Evolutionary conservation across 345 rosid genomes (phyloP), one percentile per base, ranked within the genome.

Genomic region (Laguncularia racemosa): DNA sequence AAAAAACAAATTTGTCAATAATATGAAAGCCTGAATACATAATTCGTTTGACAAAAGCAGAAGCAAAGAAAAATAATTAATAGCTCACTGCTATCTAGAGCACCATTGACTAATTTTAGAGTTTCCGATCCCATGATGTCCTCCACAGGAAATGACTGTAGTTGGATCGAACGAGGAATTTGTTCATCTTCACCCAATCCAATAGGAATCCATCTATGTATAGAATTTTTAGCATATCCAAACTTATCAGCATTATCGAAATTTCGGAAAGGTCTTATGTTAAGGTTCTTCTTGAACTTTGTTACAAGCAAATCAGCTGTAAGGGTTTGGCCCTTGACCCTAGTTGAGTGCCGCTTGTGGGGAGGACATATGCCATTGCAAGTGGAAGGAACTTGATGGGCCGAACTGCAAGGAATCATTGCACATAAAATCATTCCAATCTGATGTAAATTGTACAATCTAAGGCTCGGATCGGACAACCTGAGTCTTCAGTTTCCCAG

Each of bases 351-450:
- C 38, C 70, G 63, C 64, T 60, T 73, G 54, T 73, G 73, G 45
- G 73, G 70, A 23, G 74, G 74, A 70, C 49, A 50, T 70, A 70
- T 12, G 74, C 52, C 74, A 69, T 69, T 46, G 46, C 21, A 14
- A 14, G 12, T 3, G 48, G 10, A 20, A 14, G 5, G 4, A 26
- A 20, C 12, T 15, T n/a, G 10, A 52, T 33, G 40, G 6, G 6
- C 40, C 7, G 40, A 33, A 33, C 40, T 33, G 40, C 40, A 33
- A 33, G 40, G 40, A 33, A 33, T 9, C 1, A 33, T 33, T 33
- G 7, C 10, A 33, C 4, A 33, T 33, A 3, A 9, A 33, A 33
- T 33, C 40, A 33, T 9, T 33, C 11, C 40, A 33, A 6, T 33
- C 40, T 33, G 9, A 4, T 6, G 28, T 23, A 6, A 23, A 0